These are phyloP conservation scores for Liriodendron chinense DNA, from an alignment of 164 flowering plant species.

Conservation along the genomic window DNA sequence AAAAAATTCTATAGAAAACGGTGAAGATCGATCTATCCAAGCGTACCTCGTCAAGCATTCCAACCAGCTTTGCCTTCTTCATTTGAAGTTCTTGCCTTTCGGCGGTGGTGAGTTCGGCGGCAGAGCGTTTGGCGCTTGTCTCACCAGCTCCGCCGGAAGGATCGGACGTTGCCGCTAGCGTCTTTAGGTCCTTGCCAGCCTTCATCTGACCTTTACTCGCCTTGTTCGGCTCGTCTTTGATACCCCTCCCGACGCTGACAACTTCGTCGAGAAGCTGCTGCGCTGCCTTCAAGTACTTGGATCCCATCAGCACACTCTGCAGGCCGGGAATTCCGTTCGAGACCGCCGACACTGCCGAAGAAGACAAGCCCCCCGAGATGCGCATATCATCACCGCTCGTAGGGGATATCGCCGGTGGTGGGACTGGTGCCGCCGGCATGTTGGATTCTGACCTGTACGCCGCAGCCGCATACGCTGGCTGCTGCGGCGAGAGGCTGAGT, in stretches of 20 bases:
- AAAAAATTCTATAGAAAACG: neutral
- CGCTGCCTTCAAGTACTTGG: constrained; percentile 86
- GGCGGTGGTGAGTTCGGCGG: constrained; percentile 60
- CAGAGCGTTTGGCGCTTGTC: constrained; percentile 24
- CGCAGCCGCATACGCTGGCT: constrained; percentile 27
- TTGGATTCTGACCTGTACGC: constrained; percentile 25
- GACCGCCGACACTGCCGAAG: constrained; percentile 59
- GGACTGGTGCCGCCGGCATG: constrained; percentile 14
- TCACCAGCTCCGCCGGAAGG: constrained; percentile 36
- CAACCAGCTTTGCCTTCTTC: constrained; percentile 92
- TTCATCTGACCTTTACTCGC: constrained; percentile 31
- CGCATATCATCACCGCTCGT: constrained; percentile 35
- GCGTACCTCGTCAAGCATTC: constrained; percentile 92
- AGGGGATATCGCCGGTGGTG: constrained; percentile 30
- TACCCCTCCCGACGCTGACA: constrained; percentile 62
- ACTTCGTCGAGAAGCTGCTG: constrained; percentile 90
- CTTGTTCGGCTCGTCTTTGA: constrained; percentile 33
- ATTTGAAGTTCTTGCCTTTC: constrained; percentile 94
- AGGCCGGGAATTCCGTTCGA: constrained; percentile 59
- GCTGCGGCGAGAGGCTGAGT: constrained; percentile 80
- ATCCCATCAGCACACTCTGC: constrained; percentile 69
- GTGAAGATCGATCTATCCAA: too few species aligned
- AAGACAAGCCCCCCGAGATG: constrained; percentile 33
- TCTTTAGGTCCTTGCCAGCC: constrained; percentile 30
- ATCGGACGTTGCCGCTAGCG: constrained; percentile 22